Evolutionary conservation across 2,329 filamentous ascomycete species (phyloP).

Genomic region (Fusarium tuaranense): DNA sequence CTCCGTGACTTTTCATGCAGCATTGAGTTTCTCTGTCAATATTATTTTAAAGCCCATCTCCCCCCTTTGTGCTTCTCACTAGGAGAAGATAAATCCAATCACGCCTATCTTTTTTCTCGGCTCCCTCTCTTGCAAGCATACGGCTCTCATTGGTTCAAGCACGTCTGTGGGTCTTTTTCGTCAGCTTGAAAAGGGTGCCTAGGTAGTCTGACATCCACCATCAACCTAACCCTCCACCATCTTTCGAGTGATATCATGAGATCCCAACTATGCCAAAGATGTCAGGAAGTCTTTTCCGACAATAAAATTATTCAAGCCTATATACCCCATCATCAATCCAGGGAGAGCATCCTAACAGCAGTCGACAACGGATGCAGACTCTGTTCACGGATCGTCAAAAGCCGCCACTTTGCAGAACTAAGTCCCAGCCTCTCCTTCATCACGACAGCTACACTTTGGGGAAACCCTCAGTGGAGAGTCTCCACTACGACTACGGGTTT

Average conservation of each 20-base stretch:
- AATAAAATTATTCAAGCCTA: not conserved
- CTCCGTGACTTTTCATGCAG: not conserved
- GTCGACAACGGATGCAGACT: not conserved
- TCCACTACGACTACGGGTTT: not conserved
- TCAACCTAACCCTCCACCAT: not conserved
- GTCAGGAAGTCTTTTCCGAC: not conserved
- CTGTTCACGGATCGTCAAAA: not conserved
- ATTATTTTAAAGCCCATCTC: not conserved
- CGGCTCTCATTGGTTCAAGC: not conserved
- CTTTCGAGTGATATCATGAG: not conserved
- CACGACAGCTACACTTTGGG: not conserved
- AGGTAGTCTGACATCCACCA: not conserved
- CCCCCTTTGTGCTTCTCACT: not conserved
- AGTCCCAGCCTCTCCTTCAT: not conserved
- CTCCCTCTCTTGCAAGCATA: not conserved
- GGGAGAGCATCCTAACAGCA: not conserved
- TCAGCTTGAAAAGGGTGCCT: not conserved
- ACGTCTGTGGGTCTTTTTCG: not conserved
- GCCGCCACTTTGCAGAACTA: not conserved
- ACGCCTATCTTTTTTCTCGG: not conserved
- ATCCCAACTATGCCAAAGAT: not conserved
- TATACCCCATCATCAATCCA: not conserved
- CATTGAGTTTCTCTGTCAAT: not conserved
- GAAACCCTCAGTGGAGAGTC: not conserved
- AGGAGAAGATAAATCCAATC: not conserved